A percentile compares a stretch with the other conserved stretches of the same genome.
These are phyloP conservation scores for Leccinum subtestaceum DNA, from an alignment of 768 basidiomycete species.

Conservation along the genomic window DNA sequence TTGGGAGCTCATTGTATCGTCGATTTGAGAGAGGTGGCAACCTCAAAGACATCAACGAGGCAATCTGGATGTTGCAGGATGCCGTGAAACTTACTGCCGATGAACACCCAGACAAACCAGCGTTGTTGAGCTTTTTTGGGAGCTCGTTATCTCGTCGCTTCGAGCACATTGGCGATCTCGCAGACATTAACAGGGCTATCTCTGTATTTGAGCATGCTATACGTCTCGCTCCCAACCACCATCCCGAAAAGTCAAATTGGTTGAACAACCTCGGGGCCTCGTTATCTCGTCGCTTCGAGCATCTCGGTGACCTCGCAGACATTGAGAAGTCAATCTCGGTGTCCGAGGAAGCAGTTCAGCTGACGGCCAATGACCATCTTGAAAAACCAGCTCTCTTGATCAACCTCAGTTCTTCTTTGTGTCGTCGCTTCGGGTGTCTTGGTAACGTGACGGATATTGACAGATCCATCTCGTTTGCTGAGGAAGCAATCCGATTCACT, in stretches of 20 bases:
- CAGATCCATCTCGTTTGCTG: not conserved
- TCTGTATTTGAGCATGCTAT: not conserved
- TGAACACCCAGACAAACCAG: not conserved
- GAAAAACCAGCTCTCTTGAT: not conserved
- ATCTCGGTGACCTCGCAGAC: not conserved
- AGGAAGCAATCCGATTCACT: not conserved
- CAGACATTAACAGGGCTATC: not conserved
- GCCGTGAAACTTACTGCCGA: not conserved
- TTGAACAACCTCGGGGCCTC: not conserved
- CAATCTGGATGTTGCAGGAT: not conserved
- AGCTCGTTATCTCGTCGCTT: not conserved
- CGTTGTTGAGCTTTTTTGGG: not conserved
- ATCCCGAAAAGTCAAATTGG: not conserved
- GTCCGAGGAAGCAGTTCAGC: not conserved
- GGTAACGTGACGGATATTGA: not conserved
- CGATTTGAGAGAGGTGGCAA: not conserved
- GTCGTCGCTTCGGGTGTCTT: not conserved
- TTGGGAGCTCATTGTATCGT: not conserved
- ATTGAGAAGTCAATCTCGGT: not conserved
- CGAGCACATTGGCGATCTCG: not conserved
- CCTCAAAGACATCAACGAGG: not conserved
- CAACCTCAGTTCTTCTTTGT: not conserved
- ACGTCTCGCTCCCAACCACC: not conserved
- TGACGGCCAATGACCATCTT: not conserved
- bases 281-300: not conserved